Conservation (phyloP, 148 eudicot species). For the Vaccinium vitisidaea region DNA sequence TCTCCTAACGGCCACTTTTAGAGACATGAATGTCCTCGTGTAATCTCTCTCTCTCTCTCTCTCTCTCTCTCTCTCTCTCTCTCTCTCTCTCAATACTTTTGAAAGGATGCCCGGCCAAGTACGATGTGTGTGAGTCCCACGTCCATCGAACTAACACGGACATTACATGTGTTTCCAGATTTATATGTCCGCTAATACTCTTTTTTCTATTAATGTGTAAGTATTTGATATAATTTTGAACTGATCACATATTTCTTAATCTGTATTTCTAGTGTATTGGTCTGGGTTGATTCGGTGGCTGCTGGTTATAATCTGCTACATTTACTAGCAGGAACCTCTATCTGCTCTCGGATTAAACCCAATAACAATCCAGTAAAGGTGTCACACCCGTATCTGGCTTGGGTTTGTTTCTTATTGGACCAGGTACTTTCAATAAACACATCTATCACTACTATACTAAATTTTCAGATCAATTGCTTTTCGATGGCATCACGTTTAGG, state of each 20-base stretch:
- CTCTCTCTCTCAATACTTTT: not conserved
- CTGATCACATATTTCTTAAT: not conserved
- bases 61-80: not conserved
- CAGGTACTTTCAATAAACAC: constrained; percentile 40
- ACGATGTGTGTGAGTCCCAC: no score
- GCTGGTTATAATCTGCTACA: constrained; percentile 54
- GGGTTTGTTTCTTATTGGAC: constrained; percentile 47
- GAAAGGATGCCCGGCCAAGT: not conserved
- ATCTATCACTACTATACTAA: no score
- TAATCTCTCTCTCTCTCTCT: constrained; percentile 23
- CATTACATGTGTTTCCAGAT: no score
- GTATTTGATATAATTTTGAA: not conserved
- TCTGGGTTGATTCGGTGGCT: constrained; percentile 40
- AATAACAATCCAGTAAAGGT: not conserved
- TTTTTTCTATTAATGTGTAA: not conserved
- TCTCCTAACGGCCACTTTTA: constrained; percentile 34
- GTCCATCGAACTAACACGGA: no score
- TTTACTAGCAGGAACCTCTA: constrained; percentile 28
- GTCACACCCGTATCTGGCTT: constrained; percentile 25
- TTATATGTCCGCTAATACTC: no score
- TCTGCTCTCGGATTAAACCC: constrained; percentile 8
- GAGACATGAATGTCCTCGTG: constrained; percentile 23
- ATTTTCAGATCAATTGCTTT: no score
- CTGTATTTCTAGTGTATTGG: constrained; percentile 26
- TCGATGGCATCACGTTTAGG: no score